These are phyloP conservation scores for Elsinoe australis DNA, from an alignment of 2,329 filamentous ascomycete species.

Conservation along the genomic window DNA sequence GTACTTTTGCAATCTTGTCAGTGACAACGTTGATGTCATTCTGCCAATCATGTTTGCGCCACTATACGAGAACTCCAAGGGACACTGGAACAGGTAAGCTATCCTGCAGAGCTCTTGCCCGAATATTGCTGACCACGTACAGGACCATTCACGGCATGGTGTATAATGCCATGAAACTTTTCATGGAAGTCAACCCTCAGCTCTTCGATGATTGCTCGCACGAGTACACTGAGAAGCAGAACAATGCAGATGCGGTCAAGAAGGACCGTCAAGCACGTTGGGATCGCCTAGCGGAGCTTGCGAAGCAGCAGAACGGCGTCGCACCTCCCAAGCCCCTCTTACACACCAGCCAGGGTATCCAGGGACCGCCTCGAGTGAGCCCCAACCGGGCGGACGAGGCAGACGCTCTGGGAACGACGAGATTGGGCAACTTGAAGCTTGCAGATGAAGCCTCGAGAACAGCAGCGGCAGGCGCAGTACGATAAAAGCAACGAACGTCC, in stretches of 20 bases:
- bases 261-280: slow-evolving; percentile 77
- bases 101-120: background rate
- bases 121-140: slow-evolving; percentile 16
- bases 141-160: slow-evolving; percentile 99
- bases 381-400: slow-evolving; percentile 59
- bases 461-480: slow-evolving; percentile 8
- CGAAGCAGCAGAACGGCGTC: slow-evolving; percentile 53
- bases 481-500: slow-evolving; percentile 6
- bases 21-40: slow-evolving; percentile 97
- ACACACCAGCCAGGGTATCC: slow-evolving; percentile 17
- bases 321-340: slow-evolving; percentile 22
- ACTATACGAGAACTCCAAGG: slow-evolving; percentile 97
- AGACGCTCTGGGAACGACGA: slow-evolving; percentile 70
- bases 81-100: slow-evolving; percentile 91
- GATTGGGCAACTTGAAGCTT: slow-evolving; percentile 81
- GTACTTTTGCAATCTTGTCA: slow-evolving; percentile 98
- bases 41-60: slow-evolving; percentile 99
- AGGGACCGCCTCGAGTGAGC: slow-evolving; percentile 30
- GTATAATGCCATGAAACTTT: slow-evolving; percentile 99
- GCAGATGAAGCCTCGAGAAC: slow-evolving; percentile 56
- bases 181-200: slow-evolving; percentile 99
- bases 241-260: slow-evolving; percentile 78
- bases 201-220: slow-evolving; percentile 98
- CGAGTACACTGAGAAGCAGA: slow-evolving; percentile 94
- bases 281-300: slow-evolving; percentile 76